Percentiles rank a stretch among this genome's conserved stretches.
phyloP scores from a whole-genome alignment of 495 filamentous ascomycete genomes.

The Aspergillus incahuasiensis region DNA sequence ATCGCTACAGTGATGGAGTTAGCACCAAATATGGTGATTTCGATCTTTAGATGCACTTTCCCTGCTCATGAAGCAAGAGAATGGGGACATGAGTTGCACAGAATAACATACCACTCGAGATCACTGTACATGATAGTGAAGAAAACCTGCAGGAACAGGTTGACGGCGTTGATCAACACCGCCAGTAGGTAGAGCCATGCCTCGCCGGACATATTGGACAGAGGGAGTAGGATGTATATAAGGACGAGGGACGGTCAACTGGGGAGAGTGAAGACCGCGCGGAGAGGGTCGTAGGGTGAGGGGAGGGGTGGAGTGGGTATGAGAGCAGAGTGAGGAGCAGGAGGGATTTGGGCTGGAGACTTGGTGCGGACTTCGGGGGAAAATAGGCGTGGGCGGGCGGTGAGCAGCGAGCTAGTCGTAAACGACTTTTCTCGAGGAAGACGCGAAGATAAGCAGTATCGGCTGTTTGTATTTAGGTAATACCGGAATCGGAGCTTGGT shows the following conservation, averaged over 20 bases:
- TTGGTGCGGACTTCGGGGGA: slow-evolving; percentile 14
- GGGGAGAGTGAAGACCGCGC: too few relatives aligned
- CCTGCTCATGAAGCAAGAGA: not conserved
- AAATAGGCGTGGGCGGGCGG: slow-evolving; percentile 18
- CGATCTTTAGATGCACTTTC: not conserved
- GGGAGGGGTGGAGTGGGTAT: slow-evolving; percentile 10
- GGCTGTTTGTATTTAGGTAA: not conserved
- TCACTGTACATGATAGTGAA: slow-evolving; percentile 99
- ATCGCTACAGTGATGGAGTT: slow-evolving; percentile 56
- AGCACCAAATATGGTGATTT: too few relatives aligned
- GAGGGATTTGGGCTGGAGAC: slow-evolving; percentile 5
- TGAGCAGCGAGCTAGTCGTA: slow-evolving; percentile 6
- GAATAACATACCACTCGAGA: slow-evolving; percentile 77
- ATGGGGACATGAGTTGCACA: not conserved
- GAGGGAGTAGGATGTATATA: not conserved
- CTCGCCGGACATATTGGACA: slow-evolving; percentile 89
- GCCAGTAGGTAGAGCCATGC: slow-evolving; percentile 98
- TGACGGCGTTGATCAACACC: slow-evolving; percentile 99
- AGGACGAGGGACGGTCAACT: too few relatives aligned
- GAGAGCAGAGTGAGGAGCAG: slow-evolving; percentile 4
- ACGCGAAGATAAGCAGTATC: not conserved
- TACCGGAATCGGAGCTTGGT: not conserved
- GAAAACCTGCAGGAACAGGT: slow-evolving; percentile 99
- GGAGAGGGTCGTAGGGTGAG: slow-evolving; percentile 5
- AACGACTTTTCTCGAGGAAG: not conserved